These are phyloP conservation scores for Ustilago nuda DNA, from an alignment of 1,284 basidiomycete species.

Conservation along the genomic window DNA sequence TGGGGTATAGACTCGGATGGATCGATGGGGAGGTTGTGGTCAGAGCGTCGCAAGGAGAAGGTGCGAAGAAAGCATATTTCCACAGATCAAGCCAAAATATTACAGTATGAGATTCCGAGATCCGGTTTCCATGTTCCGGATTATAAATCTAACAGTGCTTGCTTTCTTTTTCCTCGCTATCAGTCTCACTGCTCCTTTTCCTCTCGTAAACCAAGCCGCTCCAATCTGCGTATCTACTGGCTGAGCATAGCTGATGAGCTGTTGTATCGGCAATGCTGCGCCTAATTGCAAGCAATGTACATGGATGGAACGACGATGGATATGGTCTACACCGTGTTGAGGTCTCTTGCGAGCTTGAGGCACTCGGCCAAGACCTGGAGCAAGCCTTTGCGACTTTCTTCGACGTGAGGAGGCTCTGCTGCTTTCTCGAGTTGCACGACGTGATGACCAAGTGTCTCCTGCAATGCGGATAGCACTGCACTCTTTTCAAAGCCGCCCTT, in stretches of 20 bases:
- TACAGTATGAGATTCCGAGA: background rate
- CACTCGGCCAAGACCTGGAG: slow-evolving; percentile 37
- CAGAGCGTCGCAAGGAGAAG: slow-evolving; percentile 12
- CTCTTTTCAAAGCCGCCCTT: slow-evolving; percentile 17
- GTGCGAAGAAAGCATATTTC: slow-evolving; percentile 27
- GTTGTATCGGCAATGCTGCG: background rate
- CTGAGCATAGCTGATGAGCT: background rate
- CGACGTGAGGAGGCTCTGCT: slow-evolving; percentile 16
- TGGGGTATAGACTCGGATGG: background rate
- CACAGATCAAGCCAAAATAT: background rate
- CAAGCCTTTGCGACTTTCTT: slow-evolving; percentile 31
- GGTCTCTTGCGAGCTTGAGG: slow-evolving; percentile 22
- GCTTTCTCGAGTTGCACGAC: slow-evolving; percentile 16
- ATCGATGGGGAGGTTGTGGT: slow-evolving; percentile 25
- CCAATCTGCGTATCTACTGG: background rate
- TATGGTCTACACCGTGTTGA: background rate
- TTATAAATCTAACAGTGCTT: background rate
- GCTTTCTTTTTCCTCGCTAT: background rate
- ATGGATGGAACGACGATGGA: too few relatives aligned
- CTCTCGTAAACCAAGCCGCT: too few relatives aligned
- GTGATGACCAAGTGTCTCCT: slow-evolving; percentile 21
- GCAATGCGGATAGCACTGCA: slow-evolving; percentile 16
- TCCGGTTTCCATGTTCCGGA: slow-evolving; percentile 6
- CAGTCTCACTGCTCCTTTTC: background rate
- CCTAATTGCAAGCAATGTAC: background rate